Conservation (phyloP, 306 rosid genomes). For the Medicago arabica region DNA sequence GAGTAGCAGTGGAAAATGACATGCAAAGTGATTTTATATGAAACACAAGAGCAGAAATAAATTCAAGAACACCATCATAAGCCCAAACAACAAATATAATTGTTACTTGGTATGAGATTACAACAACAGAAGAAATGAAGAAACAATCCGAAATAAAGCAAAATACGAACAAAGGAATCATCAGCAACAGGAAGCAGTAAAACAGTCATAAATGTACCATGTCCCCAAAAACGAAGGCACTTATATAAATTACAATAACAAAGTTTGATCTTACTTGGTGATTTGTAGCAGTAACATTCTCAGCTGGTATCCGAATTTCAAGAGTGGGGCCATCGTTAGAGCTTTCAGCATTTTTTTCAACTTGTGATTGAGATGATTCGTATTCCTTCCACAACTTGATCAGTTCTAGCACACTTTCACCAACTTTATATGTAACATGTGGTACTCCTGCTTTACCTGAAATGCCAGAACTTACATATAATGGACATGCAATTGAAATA, state of each 20-base stretch:
- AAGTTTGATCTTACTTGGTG: constrained; percentile 75
- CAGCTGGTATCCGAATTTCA: constrained; percentile 91
- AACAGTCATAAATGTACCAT: constrained; percentile 5
- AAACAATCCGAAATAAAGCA: constrained; percentile 27
- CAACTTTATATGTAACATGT: constrained; percentile 80
- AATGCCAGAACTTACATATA: constrained; percentile 42
- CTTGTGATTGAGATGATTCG: constrained; percentile 66
- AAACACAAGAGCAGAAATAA: constrained; percentile 9
- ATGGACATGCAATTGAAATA: constrained; percentile 33
- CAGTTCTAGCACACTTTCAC: constrained; percentile 96
- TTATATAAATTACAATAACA: constrained; percentile 2
- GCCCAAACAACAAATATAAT: constrained; percentile 25
- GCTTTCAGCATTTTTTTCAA: constrained; percentile 69
- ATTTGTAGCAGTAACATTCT: constrained; percentile 88
- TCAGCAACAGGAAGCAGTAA: constrained; percentile 7
- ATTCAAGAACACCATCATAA: constrained; percentile 28
- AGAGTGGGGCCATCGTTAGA: constrained; percentile 75
- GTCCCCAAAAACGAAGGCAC: constrained; percentile 3
- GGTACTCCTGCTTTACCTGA: constrained; percentile 84
- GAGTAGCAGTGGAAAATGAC: not conserved
- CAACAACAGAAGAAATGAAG: constrained; percentile 31
- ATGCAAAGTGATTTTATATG: constrained; percentile 1
- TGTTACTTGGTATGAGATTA: constrained; percentile 8
- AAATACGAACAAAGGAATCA: constrained; percentile 35
- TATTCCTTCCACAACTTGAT: constrained; percentile 84